Base-by-base conservation (phyloP, 805 yeast species). In the Candida coquimbonensis region DNA sequence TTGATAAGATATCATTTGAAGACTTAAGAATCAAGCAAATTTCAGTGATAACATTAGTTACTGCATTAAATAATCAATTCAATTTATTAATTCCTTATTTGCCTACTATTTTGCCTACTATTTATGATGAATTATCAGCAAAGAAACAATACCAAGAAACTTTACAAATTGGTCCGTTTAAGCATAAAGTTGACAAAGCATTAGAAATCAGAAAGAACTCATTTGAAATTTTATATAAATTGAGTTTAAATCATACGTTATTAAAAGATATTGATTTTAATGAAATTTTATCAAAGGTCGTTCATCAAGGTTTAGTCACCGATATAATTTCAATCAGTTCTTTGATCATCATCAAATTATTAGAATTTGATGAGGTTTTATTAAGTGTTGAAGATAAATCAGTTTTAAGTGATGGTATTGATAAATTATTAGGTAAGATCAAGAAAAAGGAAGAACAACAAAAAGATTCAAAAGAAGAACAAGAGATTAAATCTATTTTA, bases 91-190 rank as follows among this genome's bases (percentile, higher is more conserved):
- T 74, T 4, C 72, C 75, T 2, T 66, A 72, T 42, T 60, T 80
- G 36, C 62, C 73, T 4, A 56, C 59, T 3, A 65, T 81, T 2
- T 62, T 83, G 36, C 79, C 85, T 0, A 56, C 61, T 0, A 64
- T 85, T 3, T 74, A 74, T 52, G 65, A 63, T 5, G 87, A 84
- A 56, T 69, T 85, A 39, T 64, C 63, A 12, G 70, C 81, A 1
- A 75, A 75, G 51, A 74, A 72, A 31, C 74, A 76, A 46, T 80
- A 77, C 54, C 76, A 83, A 39, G 80, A 80, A 45, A 67, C 73
- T 17, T 81, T 87, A 32, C 83, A 82, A 40, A 86, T 88, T 78
- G 96, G 96, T 2, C 95, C 95, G 0, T 87, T 83, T 69, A 86
- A 85, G 58, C 90, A 86, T 59, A 80, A 80, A 49, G 75, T 86